These are phyloP conservation scores for Aureobasidium sp. DNA, from an alignment of 2,329 filamentous ascomycete species.

Conservation along the genomic window DNA sequence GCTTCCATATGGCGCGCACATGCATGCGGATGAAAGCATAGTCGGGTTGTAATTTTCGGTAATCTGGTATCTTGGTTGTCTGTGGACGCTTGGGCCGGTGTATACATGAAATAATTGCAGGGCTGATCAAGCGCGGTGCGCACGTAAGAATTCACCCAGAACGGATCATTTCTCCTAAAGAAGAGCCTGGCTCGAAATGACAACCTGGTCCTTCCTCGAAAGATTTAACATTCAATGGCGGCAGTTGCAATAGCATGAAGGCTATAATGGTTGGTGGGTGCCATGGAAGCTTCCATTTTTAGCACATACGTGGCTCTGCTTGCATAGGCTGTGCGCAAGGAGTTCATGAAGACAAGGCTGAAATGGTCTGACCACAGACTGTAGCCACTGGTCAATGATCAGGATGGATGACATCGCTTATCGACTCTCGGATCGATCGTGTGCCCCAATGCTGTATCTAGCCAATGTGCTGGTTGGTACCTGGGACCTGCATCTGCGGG, in stretches of 20 bases:
- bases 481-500: constrained; percentile 10
- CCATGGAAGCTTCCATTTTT: neutral
- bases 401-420: neutral
- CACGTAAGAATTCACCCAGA: neutral
- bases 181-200: neutral
- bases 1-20: neutral
- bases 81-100: neutral
- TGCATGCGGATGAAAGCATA: neutral
- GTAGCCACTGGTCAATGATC: neutral
- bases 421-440: neutral
- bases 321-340: constrained; percentile 3
- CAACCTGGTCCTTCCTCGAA: neutral
- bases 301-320: neutral
- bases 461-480: neutral
- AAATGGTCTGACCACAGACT: neutral
- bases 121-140: neutral
- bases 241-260: neutral
- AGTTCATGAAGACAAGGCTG: constrained; percentile 1
- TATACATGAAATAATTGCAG: neutral
- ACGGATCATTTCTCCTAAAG: neutral
- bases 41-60: neutral
- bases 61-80: neutral
- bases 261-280: neutral
- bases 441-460: neutral
- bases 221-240: constrained; percentile 1